Conservation (phyloP, 2,329 filamentous ascomycete species). For the Ophiostoma australiae region DNA sequence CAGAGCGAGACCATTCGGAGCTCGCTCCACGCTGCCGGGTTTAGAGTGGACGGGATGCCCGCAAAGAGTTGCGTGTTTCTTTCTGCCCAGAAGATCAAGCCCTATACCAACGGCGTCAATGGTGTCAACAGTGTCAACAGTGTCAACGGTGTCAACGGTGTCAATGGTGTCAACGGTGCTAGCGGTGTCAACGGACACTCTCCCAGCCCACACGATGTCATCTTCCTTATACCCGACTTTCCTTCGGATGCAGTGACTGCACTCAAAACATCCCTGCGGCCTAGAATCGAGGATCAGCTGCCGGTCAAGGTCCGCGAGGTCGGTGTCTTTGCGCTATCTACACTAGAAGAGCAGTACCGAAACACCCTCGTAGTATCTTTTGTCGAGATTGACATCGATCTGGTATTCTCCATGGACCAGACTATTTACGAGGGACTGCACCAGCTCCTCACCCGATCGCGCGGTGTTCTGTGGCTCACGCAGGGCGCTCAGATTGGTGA, state of each 20-base stretch:
- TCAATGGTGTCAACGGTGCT: not conserved
- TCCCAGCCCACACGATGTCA: not conserved
- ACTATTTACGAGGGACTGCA: conserved; percentile 41
- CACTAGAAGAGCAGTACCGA: conserved; percentile 16
- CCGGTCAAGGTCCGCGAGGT: conserved; percentile 7
- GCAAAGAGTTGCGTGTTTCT: conserved; percentile 15
- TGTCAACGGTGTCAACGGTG: not conserved
- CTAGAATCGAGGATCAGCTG: conserved; percentile 8
- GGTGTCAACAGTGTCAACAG: too few relatives aligned
- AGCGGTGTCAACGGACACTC: not conserved
- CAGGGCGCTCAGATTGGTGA: conserved; percentile 39
- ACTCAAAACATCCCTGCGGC: conserved; percentile 6
- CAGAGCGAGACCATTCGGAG: not conserved
- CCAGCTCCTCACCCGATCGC: conserved; percentile 36
- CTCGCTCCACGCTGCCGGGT: conserved; percentile 14
- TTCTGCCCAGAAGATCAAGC: conserved; percentile 15
- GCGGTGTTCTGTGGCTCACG: conserved; percentile 47
- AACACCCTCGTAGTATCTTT: conserved; percentile 43
- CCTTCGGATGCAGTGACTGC: conserved; percentile 1
- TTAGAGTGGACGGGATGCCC: not conserved
- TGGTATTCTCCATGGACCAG: conserved; percentile 40
- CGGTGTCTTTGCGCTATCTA: not conserved
- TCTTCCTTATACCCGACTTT: conserved; percentile 21
- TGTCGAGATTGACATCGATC: conserved; percentile 36
- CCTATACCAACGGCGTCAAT: not conserved